Conservation (phyloP, 208 protist species). For the Crithidia fasciculata region DNA sequence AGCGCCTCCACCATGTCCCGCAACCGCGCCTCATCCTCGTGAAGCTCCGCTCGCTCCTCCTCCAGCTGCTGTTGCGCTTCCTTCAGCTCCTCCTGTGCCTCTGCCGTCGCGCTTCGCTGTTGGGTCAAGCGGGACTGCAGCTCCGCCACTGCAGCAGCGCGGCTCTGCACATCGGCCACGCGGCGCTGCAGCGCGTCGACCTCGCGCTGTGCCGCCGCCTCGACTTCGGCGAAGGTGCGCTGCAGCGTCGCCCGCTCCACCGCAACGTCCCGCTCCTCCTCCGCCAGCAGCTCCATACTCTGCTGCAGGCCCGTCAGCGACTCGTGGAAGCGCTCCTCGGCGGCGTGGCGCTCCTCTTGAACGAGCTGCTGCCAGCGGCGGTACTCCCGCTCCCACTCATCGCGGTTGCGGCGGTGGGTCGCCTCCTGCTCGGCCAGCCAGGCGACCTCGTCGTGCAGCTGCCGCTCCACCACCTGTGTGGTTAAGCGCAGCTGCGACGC, state of each 20-base stretch:
- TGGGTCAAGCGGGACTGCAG: constrained; percentile 37
- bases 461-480: constrained; percentile 49
- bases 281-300: constrained; percentile 38
- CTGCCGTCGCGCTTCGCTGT: constrained; percentile 32
- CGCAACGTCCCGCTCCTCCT: constrained; percentile 57
- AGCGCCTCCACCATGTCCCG: constrained; percentile 57
- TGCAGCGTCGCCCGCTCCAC: constrained; percentile 43
- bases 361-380: constrained; percentile 71
- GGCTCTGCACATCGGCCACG: constrained; percentile 55
- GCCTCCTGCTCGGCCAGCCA: constrained; percentile 78
- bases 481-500: constrained; percentile 52
- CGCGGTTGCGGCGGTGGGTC: constrained; percentile 36
- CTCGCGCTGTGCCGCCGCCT: constrained; percentile 39
- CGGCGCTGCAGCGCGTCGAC: constrained; percentile 40
- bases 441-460: constrained; percentile 60
- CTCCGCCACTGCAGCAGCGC: constrained; percentile 34
- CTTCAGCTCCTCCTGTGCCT: constrained; percentile 44
- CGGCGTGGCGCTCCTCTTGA: constrained; percentile 54
- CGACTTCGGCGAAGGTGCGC: constrained; percentile 41
- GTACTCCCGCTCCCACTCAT: constrained; percentile 80
- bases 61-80: constrained; percentile 43
- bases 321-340: constrained; percentile 62
- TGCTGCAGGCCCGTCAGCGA: constrained; percentile 51
- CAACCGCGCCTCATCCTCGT: constrained; percentile 49
- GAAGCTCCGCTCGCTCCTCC: constrained; percentile 57